A percentile compares a stretch with the other conserved stretches of the same genome.
Conservation (phyloP, 164 flowering plant species). For the Magnolia sinica region DNA sequence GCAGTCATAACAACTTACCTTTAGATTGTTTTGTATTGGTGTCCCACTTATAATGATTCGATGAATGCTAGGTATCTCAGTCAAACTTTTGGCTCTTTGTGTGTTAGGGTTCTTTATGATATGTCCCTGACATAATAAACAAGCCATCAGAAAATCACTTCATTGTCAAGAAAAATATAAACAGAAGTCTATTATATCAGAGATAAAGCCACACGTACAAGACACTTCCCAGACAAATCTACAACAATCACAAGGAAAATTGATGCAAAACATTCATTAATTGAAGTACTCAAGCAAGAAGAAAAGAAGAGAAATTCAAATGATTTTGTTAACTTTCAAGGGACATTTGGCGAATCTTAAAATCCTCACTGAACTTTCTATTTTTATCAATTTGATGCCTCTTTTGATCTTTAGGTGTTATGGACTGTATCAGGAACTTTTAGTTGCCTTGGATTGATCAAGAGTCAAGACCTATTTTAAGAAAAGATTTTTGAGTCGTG, state of each 20-base stretch:
- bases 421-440: too few species aligned
- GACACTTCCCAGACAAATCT: not conserved
- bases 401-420: too few species aligned
- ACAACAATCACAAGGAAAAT: not conserved
- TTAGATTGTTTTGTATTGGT: slow-evolving; percentile 93
- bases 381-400: too few species aligned
- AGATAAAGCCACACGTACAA: too few species aligned
- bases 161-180: not conserved
- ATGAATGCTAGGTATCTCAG: slow-evolving; percentile 76
- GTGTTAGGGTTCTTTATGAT: slow-evolving; percentile 98
- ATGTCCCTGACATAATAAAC: slow-evolving; percentile 63
- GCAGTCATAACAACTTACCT: slow-evolving; percentile 38
- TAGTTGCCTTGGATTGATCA: too few species aligned
- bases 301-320: not conserved
- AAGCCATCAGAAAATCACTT: not conserved
- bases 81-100: slow-evolving; percentile 95
- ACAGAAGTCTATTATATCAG: not conserved
- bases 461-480: too few species aligned
- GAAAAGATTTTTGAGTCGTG: too few species aligned
- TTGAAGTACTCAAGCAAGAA: not conserved
- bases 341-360: too few species aligned
- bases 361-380: too few species aligned
- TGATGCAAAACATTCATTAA: not conserved
- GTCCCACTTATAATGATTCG: slow-evolving; percentile 95
- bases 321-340: too few species aligned